phyloP scores from a whole-genome alignment of 345 rosid species.

The Populus pruinosa region DNA sequence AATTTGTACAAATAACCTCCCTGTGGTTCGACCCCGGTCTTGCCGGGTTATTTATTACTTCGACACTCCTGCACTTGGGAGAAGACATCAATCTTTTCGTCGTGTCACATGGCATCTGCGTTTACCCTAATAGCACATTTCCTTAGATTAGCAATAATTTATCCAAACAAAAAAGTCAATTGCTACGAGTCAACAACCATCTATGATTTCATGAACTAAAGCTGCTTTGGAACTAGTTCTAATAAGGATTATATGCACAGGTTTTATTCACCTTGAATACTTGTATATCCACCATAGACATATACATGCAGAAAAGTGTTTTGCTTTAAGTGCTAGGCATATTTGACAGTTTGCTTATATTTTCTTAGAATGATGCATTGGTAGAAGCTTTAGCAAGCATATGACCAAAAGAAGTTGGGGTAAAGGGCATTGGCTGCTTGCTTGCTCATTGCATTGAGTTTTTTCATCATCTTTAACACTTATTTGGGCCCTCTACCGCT shows the following conservation, averaged over 20 bases:
- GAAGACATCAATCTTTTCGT: too few relatives aligned
- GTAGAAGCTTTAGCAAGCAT: conserved; percentile 65
- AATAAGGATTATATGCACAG: not conserved
- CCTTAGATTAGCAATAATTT: not conserved
- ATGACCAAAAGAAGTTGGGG: conserved; percentile 52
- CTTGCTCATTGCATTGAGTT: conserved; percentile 49
- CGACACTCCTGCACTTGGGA: too few relatives aligned
- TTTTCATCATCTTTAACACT: conserved; percentile 51
- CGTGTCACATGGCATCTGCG: not conserved
- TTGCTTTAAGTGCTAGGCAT: too few relatives aligned
- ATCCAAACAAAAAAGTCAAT: too few relatives aligned
- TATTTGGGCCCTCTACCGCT: conserved; percentile 45
- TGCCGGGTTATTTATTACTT: too few relatives aligned
- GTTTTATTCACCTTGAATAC: too few relatives aligned
- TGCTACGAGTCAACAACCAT: not conserved
- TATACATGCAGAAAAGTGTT: too few relatives aligned
- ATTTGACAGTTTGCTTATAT: too few relatives aligned
- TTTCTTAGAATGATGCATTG: conserved; percentile 28
- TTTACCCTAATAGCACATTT: not conserved
- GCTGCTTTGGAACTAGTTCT: not conserved
- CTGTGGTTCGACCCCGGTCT: too few relatives aligned
- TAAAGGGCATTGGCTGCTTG: conserved; percentile 53
- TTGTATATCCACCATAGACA: too few relatives aligned
- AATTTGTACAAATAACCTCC: too few relatives aligned
- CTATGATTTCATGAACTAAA: not conserved